Evolutionary conservation across 2,329 filamentous ascomycete genomes (phyloP), one percentile per base, ranked within the genome.

Genomic region (Dactylellina sp.): DNA sequence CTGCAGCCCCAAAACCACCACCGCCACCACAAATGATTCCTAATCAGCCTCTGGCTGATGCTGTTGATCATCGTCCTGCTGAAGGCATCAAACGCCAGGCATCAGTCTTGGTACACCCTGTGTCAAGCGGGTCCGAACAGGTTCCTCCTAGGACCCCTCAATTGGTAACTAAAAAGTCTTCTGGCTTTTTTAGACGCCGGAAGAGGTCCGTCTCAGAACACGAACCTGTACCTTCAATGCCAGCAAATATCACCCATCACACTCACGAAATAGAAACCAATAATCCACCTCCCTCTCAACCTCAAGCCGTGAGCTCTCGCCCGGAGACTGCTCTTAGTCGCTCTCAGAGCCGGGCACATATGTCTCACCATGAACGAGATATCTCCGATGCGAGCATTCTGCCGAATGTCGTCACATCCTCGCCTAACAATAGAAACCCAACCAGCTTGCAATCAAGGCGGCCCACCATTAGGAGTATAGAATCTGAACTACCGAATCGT

Each of bases 131-230:
- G 80, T 18, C 77, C 76, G 39, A 79, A 61, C 47, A 80, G 84
- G 14, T 83, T 85, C 65, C 82, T 83, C 70, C 76, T 22, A 61
- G 70, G 50, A 74, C 76, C 49, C 75, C 76, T 42, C 77, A 77
- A 32, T 56, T 76, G 57, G 71, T 79, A 2, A 83, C 97, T 57
- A 91, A 91, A 78, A 97, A 97, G 84, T 97, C 97, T 81, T 88
- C 92, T 2, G 96, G 94, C 0, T 98, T 99, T 83, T 98, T 98
- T 83, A 87, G 95, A 75, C 87, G 95, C 71, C 87, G 93, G 76
- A 98, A 98, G 86, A 96, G 94, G 85, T 97, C 93, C 3, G 82
- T 92, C 35, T 87, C 88, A 12, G 93, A 96, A 75, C 80, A 81
- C 47, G 85, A 87, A 20, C 85, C 85, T 40, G 64, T 77, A 44